These are phyloP conservation scores for Calocybe gangraenosa DNA, from an alignment of 768 basidiomycete species.

Conservation along the genomic window DNA sequence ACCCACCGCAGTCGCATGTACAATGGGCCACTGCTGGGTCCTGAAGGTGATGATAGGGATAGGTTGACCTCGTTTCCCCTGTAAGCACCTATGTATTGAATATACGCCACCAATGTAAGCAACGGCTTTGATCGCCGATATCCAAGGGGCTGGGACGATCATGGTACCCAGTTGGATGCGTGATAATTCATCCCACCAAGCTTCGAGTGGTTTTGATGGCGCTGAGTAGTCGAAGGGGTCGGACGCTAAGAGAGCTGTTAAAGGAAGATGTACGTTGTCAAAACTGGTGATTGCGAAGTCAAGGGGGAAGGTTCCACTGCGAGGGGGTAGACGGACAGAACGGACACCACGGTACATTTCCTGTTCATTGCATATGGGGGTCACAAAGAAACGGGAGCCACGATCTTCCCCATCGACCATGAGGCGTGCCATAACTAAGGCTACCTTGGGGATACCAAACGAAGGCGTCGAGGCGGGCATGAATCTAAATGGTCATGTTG, in stretches of 20 bases:
- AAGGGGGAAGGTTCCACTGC: conserved; percentile 45
- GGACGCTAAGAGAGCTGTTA: conserved; percentile 40
- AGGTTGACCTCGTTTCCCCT: conserved; percentile 33
- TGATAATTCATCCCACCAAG: conserved; percentile 52
- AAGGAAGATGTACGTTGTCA: conserved; percentile 44
- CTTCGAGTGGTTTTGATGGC: conserved; percentile 35
- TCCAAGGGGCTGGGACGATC: conserved; percentile 39
- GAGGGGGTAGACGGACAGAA: conserved; percentile 42
- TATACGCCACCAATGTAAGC: conserved; percentile 51
- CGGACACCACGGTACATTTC: conserved; percentile 50
- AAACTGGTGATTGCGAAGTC: conserved; percentile 53
- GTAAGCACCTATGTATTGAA: conserved; percentile 46
- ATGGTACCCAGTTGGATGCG: conserved; percentile 47
- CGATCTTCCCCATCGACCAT: conserved; percentile 45
- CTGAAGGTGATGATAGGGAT: conserved; percentile 56
- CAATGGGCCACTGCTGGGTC: conserved; percentile 57
- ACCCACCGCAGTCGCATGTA: conserved; percentile 43
- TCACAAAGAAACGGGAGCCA: conserved; percentile 48
- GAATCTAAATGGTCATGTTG: conserved; percentile 32
- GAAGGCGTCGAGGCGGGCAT: conserved; percentile 46
- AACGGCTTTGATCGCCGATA: conserved; percentile 44
- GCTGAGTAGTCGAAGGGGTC: conserved; percentile 32
- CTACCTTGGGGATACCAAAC: conserved; percentile 47
- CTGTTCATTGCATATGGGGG: conserved; percentile 44
- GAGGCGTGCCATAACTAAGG: conserved; percentile 49